These are phyloP conservation scores for Ligustrum vulgare DNA, from an alignment of 257 asterid species.

Conservation along the genomic window DNA sequence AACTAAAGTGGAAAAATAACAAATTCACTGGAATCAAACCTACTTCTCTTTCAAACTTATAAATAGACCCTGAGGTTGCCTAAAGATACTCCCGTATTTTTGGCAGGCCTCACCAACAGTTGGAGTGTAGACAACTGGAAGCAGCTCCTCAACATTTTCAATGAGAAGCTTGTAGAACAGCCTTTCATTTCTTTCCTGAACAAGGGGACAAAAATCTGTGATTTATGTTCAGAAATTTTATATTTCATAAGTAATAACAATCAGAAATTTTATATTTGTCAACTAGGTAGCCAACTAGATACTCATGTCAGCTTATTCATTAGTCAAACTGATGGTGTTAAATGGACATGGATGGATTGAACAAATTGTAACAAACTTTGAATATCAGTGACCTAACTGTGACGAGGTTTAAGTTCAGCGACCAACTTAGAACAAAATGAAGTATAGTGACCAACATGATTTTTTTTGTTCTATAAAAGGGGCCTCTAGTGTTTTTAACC, in stretches of 20 bases:
- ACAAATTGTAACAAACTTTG: neutral
- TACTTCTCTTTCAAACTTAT: slow-evolving; percentile 96
- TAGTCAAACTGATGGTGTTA: too few species aligned
- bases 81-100: slow-evolving; percentile 92
- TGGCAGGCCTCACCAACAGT: slow-evolving; percentile 99
- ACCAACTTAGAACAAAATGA: neutral
- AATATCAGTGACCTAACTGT: neutral
- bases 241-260: neutral
- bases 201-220: neutral
- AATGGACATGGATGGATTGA: neutral
- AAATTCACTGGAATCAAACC: slow-evolving; percentile 14
- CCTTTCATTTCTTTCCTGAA: slow-evolving; percentile 88
- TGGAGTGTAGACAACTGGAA: slow-evolving; percentile 98
- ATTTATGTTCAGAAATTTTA: neutral
- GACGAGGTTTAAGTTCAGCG: neutral
- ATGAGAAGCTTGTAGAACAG: slow-evolving; percentile 94
- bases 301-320: neutral
- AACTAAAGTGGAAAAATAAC: neutral
- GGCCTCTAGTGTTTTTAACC: neutral
- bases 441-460: neutral
- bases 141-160: slow-evolving; percentile 93
- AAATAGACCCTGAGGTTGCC: slow-evolving; percentile 98
- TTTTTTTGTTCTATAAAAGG: neutral
- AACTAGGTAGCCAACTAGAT: neutral
- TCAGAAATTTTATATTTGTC: neutral